A percentile compares a stretch with the other conserved stretches of the same genome.
Conservation (phyloP, 2,329 filamentous ascomycete species). For the Exophiala sideris region DNA sequence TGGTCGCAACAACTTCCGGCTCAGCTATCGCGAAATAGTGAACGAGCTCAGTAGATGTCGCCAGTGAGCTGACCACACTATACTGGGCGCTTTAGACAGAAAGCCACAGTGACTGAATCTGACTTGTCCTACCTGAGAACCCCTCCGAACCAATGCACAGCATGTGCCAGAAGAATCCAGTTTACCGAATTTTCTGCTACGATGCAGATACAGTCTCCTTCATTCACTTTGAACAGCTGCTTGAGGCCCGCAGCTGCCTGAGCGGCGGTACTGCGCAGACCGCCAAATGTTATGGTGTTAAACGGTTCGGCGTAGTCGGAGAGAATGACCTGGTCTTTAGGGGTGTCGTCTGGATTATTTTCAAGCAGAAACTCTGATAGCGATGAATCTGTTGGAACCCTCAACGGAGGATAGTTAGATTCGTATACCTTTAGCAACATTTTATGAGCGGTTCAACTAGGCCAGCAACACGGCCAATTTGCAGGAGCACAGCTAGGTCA, state of each 20-base stretch:
- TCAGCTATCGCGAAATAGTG: conserved; percentile 37
- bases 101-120: background rate
- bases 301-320: background rate
- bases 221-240: background rate
- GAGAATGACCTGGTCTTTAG: background rate
- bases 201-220: background rate
- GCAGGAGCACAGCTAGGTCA: too few relatives aligned
- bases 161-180: background rate
- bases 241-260: background rate
- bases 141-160: conserved; percentile 1
- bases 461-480: too few relatives aligned
- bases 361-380: background rate
- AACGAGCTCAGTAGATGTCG: conserved; percentile 18
- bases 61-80: background rate
- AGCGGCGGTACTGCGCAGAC: background rate
- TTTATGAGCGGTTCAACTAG: too few relatives aligned
- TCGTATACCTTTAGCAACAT: background rate
- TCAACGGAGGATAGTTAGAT: background rate
- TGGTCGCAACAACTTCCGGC: conserved; percentile 29
- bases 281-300: background rate
- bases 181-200: conserved; percentile 1
- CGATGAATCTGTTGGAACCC: background rate
- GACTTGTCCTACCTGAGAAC: background rate
- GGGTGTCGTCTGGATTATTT: conserved; percentile 1
- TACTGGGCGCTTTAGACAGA: background rate